These are phyloP conservation scores for Calcarisporium arbuscula DNA, from an alignment of 2,329 filamentous ascomycete species.

Conservation along the genomic window DNA sequence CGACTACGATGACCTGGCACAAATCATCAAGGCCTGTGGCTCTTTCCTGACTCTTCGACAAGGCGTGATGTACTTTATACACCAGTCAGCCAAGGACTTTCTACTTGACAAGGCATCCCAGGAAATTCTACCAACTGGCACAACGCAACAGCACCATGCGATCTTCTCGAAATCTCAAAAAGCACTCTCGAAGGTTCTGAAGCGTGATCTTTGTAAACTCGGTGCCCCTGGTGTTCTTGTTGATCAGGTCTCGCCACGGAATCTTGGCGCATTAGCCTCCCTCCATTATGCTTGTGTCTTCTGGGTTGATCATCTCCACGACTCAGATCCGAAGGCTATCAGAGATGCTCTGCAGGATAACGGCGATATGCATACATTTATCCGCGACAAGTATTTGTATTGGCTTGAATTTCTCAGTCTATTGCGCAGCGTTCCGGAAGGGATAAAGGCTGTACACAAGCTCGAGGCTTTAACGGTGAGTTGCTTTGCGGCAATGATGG, in stretches of 20 bases:
- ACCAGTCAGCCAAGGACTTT: constrained; percentile 8
- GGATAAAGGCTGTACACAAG: constrained; percentile 5
- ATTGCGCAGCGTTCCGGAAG: constrained; percentile 17
- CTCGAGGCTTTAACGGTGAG: constrained; percentile 5
- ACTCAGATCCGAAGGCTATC: background rate
- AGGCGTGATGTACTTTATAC: background rate
- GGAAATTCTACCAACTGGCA: constrained; percentile 21
- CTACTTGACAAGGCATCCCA: constrained; percentile 1
- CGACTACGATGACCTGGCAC: too few species aligned
- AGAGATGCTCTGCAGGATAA: constrained; percentile 9
- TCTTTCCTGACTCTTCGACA: constrained; percentile 3
- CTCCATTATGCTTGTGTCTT: constrained; percentile 12
- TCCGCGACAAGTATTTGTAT: constrained; percentile 29
- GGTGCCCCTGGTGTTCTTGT: background rate
- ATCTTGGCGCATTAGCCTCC: constrained; percentile 8
- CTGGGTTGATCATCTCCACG: constrained; percentile 16
- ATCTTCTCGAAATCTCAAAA: constrained; percentile 4
- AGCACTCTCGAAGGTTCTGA: background rate
- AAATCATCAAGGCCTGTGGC: background rate
- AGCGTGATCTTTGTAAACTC: constrained; percentile 21
- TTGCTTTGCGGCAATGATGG: too few species aligned
- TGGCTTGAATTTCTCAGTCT: constrained; percentile 38
- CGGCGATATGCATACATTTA: constrained; percentile 22
- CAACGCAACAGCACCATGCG: background rate
- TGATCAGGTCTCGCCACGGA: constrained; percentile 1